phyloP scores from a whole-genome alignment of 371 early-diverging fungal species.

The Mortierella sp. region DNA sequence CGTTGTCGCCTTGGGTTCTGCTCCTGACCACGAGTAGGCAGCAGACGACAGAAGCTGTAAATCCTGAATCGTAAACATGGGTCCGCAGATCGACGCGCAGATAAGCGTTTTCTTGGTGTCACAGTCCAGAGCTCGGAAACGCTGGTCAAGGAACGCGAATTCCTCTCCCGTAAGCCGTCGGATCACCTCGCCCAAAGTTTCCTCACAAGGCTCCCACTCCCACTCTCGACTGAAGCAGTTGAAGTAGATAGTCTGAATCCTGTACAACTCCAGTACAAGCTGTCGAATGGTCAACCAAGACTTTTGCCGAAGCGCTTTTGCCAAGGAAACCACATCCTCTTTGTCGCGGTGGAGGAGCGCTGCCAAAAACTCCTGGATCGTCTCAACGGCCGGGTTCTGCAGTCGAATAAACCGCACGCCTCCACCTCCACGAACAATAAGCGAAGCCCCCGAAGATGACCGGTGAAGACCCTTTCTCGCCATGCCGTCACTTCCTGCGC shows the following conservation, averaged over 20 bases:
- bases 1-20: not conserved
- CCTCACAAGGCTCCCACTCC: constrained; percentile 41
- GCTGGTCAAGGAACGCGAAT: constrained; percentile 29
- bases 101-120: constrained; percentile 44
- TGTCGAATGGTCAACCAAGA: constrained; percentile 52
- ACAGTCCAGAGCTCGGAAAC: constrained; percentile 38
- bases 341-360: constrained; percentile 29
- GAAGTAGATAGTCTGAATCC: constrained; percentile 40
- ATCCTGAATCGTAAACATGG: constrained; percentile 35
- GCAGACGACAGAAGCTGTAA: constrained; percentile 31
- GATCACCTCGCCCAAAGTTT: constrained; percentile 32
- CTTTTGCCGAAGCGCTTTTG: constrained; percentile 39
- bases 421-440: constrained; percentile 48
- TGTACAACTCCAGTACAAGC: constrained; percentile 42
- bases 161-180: constrained; percentile 52
- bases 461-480: not conserved
- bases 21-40: constrained; percentile 20
- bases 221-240: constrained; percentile 27
- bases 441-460: constrained; percentile 17
- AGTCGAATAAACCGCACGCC: constrained; percentile 44
- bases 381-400: constrained; percentile 26
- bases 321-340: constrained; percentile 26
- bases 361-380: constrained; percentile 36
- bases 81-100: constrained; percentile 54
- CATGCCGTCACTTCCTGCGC: not conserved